Evolutionary conservation across 306 rosid genomes (phyloP).

Genomic region (Crataegus laevigata): DNA sequence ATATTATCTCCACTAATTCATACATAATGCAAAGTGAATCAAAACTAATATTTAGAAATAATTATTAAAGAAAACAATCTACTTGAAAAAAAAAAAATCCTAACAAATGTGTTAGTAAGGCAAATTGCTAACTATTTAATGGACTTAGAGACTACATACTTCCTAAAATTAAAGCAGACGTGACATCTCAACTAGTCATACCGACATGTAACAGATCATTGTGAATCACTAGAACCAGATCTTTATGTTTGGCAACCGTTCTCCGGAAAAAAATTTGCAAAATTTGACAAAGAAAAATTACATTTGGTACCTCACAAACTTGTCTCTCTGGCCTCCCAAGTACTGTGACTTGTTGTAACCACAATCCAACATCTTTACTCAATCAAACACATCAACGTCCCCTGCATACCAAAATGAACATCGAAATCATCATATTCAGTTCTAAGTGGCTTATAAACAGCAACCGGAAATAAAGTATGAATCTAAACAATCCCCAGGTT

Average conservation of each 20-base stretch:
- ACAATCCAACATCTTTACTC: slow-evolving; percentile 57
- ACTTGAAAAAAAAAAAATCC: neutral
- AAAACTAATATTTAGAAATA: neutral
- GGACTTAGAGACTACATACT: neutral
- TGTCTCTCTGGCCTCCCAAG: slow-evolving; percentile 75
- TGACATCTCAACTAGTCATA: neutral
- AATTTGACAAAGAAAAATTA: slow-evolving; percentile 11
- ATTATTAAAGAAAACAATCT: neutral
- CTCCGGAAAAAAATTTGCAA: neutral
- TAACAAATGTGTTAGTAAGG: neutral
- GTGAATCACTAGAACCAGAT: neutral
- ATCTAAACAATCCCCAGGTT: neutral
- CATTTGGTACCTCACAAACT: slow-evolving; percentile 56
- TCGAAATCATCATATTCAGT: neutral
- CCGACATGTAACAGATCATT: neutral
- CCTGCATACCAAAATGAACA: slow-evolving; percentile 32
- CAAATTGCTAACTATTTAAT: neutral
- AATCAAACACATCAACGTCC: slow-evolving; percentile 28
- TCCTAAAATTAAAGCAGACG: neutral
- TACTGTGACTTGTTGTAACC: slow-evolving; percentile 60
- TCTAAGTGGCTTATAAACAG: neutral
- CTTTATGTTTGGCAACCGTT: neutral
- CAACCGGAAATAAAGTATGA: neutral
- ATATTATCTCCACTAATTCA: neutral
- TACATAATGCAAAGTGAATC: neutral